Percentiles rank a stretch among this genome's conserved stretches.
Evolutionary conservation across 257 asterid species (phyloP).

Genomic region (Salvia splendens): DNA sequence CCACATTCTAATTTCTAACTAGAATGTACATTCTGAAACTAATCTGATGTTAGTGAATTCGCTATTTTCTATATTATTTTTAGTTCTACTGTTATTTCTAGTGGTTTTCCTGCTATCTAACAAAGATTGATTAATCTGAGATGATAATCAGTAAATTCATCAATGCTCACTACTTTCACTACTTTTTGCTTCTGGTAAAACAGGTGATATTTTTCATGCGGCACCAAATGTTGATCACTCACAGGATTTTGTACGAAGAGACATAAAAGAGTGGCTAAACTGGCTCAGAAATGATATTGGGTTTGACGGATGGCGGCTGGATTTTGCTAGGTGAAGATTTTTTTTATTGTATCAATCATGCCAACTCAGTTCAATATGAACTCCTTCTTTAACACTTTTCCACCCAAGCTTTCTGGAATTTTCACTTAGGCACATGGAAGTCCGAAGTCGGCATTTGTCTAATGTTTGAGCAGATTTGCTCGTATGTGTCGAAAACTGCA

Average conservation of each 20-base stretch:
- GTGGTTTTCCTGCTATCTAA: neutral
- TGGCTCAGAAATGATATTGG: constrained; percentile 54
- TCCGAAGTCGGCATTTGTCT: neutral
- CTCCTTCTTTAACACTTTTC: neutral
- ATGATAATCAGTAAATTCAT: neutral
- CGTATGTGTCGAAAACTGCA: neutral
- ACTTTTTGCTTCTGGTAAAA: constrained; percentile 8
- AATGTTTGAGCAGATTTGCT: neutral
- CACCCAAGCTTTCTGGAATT: neutral
- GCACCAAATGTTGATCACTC: constrained; percentile 67
- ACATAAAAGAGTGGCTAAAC: constrained; percentile 52
- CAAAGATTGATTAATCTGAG: neutral
- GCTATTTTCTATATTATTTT: neutral
- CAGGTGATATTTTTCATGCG: constrained; percentile 60
- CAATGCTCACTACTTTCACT: constrained; percentile 5
- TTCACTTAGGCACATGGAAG: neutral
- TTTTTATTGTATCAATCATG: neutral
- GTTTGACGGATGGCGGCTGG: constrained; percentile 67
- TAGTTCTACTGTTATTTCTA: neutral
- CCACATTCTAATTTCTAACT: neutral
- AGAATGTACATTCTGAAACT: neutral
- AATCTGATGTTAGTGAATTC: neutral
- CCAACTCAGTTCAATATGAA: neutral
- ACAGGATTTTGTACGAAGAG: constrained; percentile 54
- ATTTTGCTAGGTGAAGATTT: constrained; percentile 40